Evolutionary conservation across 768 basidiomycete genomes (phyloP), one percentile per base, ranked within the genome.

Genomic region (Tricholomella constricta): DNA sequence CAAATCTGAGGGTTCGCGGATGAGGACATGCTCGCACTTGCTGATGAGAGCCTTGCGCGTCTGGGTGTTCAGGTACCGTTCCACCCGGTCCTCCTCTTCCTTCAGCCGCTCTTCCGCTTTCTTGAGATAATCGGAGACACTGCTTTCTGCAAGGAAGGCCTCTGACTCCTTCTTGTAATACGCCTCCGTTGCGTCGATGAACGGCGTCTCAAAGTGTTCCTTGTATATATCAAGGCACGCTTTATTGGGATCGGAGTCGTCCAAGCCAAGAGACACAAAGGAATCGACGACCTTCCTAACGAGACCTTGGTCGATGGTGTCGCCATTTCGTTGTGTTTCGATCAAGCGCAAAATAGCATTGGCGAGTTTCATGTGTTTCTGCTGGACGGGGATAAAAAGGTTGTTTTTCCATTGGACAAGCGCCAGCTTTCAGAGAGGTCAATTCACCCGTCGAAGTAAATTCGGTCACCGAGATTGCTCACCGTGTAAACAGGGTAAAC

Each of bases 401-500:
- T 94, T 87, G 55, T 80, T 77, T 66, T 89, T 96, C 97, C 97
- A 99, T 73, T 96, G 92, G 0, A 96, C 93, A 36, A 99, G 85
- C 1, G 96, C 91, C 57, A 99, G 87, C 94, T 88, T 70, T 62
- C 19, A 34, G 15, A n/a, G 36, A 40, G 46, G n/a, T 62, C 31
- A 51, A 40, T 40, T 19, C 31, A 29, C 19, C 19, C 12, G 25
- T 14, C n/a, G 25, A 27, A 6, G 9, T 9, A 31, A 23, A n/a
- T 19, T n/a, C 15, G 12, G 37, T 22, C 37, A 35, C 23, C 25
- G 35, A 19, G 48, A 43, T 29, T 29, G 63, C 88, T 65, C 59
- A 96, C 95, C 23, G 96, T 99, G 67, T 98, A 98, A 17, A 99
- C 92, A 1, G 86, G 86, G 73, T 98, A 98, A 19, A 98, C 90